Evolutionary conservation across 2,329 filamentous ascomycete genomes (phyloP), one percentile per base, ranked within the genome.

Genomic region (Fusarium nurragi): DNA sequence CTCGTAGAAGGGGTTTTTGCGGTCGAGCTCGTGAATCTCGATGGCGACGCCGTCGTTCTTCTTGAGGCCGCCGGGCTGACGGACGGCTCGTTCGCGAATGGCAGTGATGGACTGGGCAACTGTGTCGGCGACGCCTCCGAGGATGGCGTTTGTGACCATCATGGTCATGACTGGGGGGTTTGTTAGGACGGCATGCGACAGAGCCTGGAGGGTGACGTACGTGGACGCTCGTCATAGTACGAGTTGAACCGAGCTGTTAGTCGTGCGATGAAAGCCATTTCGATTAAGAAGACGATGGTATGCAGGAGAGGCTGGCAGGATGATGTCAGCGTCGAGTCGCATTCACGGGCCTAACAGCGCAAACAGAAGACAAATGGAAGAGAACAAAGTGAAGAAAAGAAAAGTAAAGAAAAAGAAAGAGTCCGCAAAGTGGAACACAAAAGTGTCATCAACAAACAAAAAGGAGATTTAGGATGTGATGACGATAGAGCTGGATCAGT

Each of bases 61-160:
- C 58, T 84, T 40, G 76, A 81, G 40, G 48, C 85, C 85, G 54
- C 85, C 86, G 6, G 83, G 79, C 75, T 91, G 92, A 60, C 86
- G 85, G 5, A 88, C 73, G 9, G 88, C 84, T 63, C 87, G 86
- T 74, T 90, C 79, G 58, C 91, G 89, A 60, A 97, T 86, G 19
- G 93, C 88, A 4, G 95, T 97, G 75, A 99, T 91, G 58, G 91
- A 89, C 78, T 99, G 95, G 57, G 95, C 95, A 44, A 97, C 92
- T 30, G 95, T 98, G 78, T 99, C 95, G 78, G 95, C 95, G 70
- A 99, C 90, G 71, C 95, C 95, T 80, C 93, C 93, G 58, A 99
- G 88, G 54, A 98, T 90, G 69, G 95, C 92, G 81, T 99, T 99
- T 77, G 94, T 97, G 75, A 97, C 92, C 94, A 99, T 99, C 79